Evolutionary conservation across 2,329 filamentous ascomycete genomes (phyloP).

Genomic region (Fusarium sacchari): DNA sequence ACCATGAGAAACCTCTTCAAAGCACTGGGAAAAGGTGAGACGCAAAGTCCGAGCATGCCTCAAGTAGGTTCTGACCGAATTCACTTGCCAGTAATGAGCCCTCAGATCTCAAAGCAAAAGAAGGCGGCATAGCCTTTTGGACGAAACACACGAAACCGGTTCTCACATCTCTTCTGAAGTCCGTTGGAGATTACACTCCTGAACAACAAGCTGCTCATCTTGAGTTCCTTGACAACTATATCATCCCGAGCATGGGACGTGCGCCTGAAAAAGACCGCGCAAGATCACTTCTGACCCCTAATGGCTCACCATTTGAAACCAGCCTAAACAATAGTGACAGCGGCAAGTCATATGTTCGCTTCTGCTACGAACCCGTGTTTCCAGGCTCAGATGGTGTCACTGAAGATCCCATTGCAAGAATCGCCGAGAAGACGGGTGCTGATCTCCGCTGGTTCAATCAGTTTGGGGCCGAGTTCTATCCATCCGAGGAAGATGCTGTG

Average conservation of each 20-base stretch:
- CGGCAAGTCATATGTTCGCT: conserved; percentile 19
- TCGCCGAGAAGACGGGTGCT: not conserved
- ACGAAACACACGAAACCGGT: conserved; percentile 12
- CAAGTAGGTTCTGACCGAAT: not conserved
- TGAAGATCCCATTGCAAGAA: not conserved
- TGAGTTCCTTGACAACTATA: conserved; percentile 5
- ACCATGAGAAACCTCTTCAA: not conserved
- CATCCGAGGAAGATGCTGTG: conserved; percentile 22
- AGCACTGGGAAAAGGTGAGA: not conserved
- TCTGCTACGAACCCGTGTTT: conserved; percentile 25
- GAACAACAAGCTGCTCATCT: conserved; percentile 16
- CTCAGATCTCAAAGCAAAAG: not conserved
- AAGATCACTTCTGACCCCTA: conserved; percentile 12
- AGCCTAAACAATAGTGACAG: conserved; percentile 15
- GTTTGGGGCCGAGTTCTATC: conserved; percentile 34
- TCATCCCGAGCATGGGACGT: conserved; percentile 11
- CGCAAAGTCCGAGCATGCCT: not conserved
- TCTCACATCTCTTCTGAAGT: conserved; percentile 6
- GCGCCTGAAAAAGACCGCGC: not conserved
- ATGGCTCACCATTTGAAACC: conserved; percentile 24
- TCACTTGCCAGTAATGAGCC: not conserved
- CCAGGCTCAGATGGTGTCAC: conserved; percentile 18
- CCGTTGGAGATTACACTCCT: conserved; percentile 5
- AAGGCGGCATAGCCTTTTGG: conserved; percentile 17
- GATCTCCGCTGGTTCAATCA: conserved; percentile 39